These are phyloP conservation scores for Leptomonas seymouri DNA, from an alignment of 208 protist species.

Conservation along the genomic window DNA sequence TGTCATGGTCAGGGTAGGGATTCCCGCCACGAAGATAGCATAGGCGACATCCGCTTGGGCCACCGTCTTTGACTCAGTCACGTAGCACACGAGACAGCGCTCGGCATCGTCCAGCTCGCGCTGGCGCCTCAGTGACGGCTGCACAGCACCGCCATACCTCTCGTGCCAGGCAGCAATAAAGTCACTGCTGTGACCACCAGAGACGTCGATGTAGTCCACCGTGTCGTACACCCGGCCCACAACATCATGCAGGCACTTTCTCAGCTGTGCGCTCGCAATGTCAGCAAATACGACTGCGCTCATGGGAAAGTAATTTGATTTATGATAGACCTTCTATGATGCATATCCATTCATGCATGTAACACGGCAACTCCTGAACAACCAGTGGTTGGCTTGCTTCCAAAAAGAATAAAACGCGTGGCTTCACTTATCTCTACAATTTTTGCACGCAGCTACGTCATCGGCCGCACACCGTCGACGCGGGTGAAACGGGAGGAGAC, in stretches of 20 bases:
- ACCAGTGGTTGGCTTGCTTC: too few relatives aligned
- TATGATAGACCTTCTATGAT: too few relatives aligned
- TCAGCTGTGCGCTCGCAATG: constrained; percentile 9
- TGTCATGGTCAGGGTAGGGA: constrained; percentile 49
- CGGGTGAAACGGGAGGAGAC: too few relatives aligned
- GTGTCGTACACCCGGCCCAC: constrained; percentile 23
- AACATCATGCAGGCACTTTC: not conserved
- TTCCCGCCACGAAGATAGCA: constrained; percentile 55
- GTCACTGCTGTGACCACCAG: not conserved
- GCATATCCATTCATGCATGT: too few relatives aligned
- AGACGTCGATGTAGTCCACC: constrained; percentile 9
- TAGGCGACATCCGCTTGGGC: constrained; percentile 65
- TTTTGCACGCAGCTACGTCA: too few relatives aligned
- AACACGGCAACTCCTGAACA: too few relatives aligned
- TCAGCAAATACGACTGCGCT: constrained; percentile 22
- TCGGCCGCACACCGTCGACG: too few relatives aligned
- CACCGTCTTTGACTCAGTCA: constrained; percentile 58
- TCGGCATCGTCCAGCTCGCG: constrained; percentile 21
- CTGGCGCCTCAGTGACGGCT: not conserved
- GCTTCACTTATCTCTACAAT: too few relatives aligned
- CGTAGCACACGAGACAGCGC: constrained; percentile 56
- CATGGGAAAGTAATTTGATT: constrained; percentile 1
- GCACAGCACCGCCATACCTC: constrained; percentile 7
- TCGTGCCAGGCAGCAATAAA: constrained; percentile 28
- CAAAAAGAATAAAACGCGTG: too few relatives aligned